These are phyloP conservation scores for Dryas integrifolia DNA, from an alignment of 331 rosid species.

Conservation along the genomic window DNA sequence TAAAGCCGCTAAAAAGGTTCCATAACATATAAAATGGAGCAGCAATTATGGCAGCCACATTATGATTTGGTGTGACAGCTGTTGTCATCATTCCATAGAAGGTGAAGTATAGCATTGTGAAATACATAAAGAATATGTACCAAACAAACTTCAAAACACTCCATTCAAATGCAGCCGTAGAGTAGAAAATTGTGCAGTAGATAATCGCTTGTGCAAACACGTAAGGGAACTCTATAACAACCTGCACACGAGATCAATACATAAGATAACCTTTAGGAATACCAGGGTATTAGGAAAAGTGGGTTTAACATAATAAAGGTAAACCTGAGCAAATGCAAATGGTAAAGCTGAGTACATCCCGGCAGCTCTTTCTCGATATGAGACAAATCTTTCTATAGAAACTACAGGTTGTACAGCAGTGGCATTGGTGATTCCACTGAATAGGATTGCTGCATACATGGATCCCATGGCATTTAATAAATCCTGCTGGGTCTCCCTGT, in stretches of 20 bases:
- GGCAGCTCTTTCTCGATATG: slow-evolving; percentile 95
- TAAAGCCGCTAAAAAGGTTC: slow-evolving; percentile 99
- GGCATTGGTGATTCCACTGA: slow-evolving; percentile 90
- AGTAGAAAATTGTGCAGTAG: slow-evolving; percentile 82
- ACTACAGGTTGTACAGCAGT: slow-evolving; percentile 97
- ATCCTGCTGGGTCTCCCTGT: slow-evolving; percentile 90
- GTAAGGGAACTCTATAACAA: slow-evolving; percentile 88
- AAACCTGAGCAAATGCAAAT: slow-evolving; percentile 98
- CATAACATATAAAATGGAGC: slow-evolving; percentile 98
- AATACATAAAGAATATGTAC: slow-evolving; percentile 92
- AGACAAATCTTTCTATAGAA: slow-evolving; percentile 96
- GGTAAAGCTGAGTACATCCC: slow-evolving; percentile 95
- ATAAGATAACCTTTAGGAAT: slow-evolving; percentile 29
- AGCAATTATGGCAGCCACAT: slow-evolving; percentile 84
- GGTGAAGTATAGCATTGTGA: slow-evolving; percentile 93
- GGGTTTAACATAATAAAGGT: slow-evolving; percentile 8
- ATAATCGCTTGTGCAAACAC: slow-evolving; percentile 81
- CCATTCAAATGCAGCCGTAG: slow-evolving; percentile 88
- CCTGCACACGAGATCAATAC: slow-evolving; percentile 48
- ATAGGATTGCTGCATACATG: slow-evolving; percentile 78
- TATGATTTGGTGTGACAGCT: slow-evolving; percentile 94
- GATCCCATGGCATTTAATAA: slow-evolving; percentile 98
- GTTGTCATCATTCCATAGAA: slow-evolving; percentile 99
- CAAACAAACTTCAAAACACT: slow-evolving; percentile 64
- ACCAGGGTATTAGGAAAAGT: not conserved